phyloP scores from a whole-genome alignment of 176 grass and related monocot genomes.

The Hordeum vulgare region MorexV3_pseudomolecules_assembly NC_058519.1:533988509-533989008 shows the following conservation, averaged over 20 bases:
- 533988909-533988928: not conserved
- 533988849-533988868: no score
- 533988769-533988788: not conserved
- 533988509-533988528: constrained; percentile 72
- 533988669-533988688: constrained; percentile 13
- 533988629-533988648: not conserved
- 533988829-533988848: not conserved
- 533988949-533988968: no score
- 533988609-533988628: constrained; percentile 84
- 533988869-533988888: not conserved
- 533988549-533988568: constrained; percentile 61
- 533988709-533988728: not conserved
- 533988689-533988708: not conserved
- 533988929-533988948: not conserved
- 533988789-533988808: not conserved
- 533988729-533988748: not conserved
- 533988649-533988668: not conserved
- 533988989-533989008: not conserved
- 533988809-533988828: not conserved
- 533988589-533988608: constrained; percentile 80
- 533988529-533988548: constrained; percentile 54
- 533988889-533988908: no score
- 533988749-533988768: not conserved
- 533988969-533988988: not conserved
- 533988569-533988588: constrained; percentile 67